Conservation (phyloP, 1,284 basidiomycete species). For the Ustilago loliicola region DNA sequence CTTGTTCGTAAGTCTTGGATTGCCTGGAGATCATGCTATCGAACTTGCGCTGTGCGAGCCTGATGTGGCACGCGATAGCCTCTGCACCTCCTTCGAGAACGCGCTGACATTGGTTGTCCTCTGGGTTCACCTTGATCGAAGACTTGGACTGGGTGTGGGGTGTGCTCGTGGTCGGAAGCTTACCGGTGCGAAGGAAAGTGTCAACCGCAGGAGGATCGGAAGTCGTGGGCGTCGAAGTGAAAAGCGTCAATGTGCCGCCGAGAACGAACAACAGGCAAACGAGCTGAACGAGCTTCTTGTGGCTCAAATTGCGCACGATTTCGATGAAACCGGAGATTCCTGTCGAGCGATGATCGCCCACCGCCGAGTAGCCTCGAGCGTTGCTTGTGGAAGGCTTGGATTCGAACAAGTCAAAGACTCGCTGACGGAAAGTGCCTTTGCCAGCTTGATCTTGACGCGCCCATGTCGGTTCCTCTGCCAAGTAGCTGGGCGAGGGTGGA, state of each 20-base stretch:
- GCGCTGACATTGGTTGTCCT: conserved; percentile 13
- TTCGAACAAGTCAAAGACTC: conserved; percentile 16
- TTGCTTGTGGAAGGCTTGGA: neutral
- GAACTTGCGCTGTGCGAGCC: conserved; percentile 22
- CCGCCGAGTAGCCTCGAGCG: conserved; percentile 14
- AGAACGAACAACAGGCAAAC: conserved; percentile 18
- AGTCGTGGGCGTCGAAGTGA: conserved; percentile 3
- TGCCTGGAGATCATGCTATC: conserved; percentile 19
- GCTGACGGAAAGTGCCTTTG: conserved; percentile 11
- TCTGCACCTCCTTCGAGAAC: conserved; percentile 22
- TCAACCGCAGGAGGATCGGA: neutral
- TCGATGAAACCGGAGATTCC: neutral
- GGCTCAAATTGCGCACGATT: conserved; percentile 10
- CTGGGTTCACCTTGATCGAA: neutral
- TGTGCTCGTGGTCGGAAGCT: neutral
- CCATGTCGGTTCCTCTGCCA: conserved; percentile 18
- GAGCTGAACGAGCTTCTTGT: conserved; percentile 18
- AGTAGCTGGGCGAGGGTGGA: conserved; percentile 21
- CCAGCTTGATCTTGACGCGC: neutral
- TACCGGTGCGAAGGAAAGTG: neutral
- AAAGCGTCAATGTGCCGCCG: conserved; percentile 16
- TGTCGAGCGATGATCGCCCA: neutral
- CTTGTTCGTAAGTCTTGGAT: conserved; percentile 28
- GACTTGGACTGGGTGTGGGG: no score
- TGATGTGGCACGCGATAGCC: conserved; percentile 22